These are phyloP conservation scores for Myrica gale DNA, from an alignment of 306 rosid species.

Conservation along the genomic window DNA sequence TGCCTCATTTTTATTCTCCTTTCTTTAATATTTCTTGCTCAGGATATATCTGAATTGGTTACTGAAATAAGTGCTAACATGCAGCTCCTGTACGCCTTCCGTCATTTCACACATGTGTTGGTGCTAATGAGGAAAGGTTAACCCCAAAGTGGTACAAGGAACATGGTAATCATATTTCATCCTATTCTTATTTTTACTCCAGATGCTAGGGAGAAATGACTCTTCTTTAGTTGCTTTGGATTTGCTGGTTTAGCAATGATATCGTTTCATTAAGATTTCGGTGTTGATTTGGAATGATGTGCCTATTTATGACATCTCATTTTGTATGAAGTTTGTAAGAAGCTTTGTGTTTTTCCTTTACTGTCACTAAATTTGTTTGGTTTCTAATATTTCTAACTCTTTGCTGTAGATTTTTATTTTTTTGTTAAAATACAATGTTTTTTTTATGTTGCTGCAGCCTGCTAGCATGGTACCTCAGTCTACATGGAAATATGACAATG, in stretches of 20 bases:
- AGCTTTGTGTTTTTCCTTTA: too few relatives aligned
- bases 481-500: constrained; percentile 55
- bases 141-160: constrained; percentile 96
- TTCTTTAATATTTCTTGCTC: background rate
- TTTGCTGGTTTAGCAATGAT: too few relatives aligned
- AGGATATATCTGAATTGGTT: constrained; percentile 14
- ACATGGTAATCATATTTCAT: constrained; percentile 61
- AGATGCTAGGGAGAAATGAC: background rate
- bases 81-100: constrained; percentile 90
- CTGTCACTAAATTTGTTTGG: too few relatives aligned
- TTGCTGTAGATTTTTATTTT: constrained; percentile 15
- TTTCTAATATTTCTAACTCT: constrained; percentile 21
- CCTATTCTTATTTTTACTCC: constrained; percentile 7
- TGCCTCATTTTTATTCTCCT: constrained; percentile 3
- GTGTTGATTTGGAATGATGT: too few relatives aligned
- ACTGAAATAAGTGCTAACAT: constrained; percentile 29
- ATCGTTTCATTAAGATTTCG: too few relatives aligned
- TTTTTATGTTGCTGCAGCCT: constrained; percentile 45
- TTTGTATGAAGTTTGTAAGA: too few relatives aligned
- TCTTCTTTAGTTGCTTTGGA: too few relatives aligned
- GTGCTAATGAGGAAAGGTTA: constrained; percentile 85
- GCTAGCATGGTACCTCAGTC: constrained; percentile 53
- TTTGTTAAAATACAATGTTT: background rate
- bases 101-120: constrained; percentile 95
- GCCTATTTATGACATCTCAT: too few relatives aligned